Conservation (phyloP, 2,329 filamentous ascomycete genomes). For the Apiospora saccharicola region DNA sequence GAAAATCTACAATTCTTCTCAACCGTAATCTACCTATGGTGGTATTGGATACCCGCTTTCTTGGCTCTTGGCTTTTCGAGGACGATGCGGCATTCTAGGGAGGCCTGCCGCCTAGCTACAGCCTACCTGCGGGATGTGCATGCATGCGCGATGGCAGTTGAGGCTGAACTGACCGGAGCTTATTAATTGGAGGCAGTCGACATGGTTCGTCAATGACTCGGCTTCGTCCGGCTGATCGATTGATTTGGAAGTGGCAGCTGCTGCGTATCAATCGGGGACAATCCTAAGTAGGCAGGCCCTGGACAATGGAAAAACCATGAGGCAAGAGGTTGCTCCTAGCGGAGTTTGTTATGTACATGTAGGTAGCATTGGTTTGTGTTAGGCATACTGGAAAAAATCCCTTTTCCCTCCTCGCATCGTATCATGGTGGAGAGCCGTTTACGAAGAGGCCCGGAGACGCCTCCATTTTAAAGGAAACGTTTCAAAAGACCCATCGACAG, state of each 20-base stretch:
- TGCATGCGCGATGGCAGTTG: background rate
- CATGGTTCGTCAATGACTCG: slow-evolving; percentile 7
- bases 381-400: background rate
- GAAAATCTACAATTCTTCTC: background rate
- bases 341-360: no score
- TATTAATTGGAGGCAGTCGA: slow-evolving; percentile 13
- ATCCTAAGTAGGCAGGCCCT: no score
- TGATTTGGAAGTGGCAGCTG: background rate
- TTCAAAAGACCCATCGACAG: background rate
- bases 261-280: background rate
- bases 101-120: background rate
- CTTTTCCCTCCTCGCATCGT: background rate
- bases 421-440: background rate
- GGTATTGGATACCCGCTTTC: background rate
- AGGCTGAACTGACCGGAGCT: background rate
- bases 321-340: background rate
- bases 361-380: background rate
- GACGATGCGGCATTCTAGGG: background rate
- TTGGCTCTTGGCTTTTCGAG: slow-evolving; percentile 1
- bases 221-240: background rate
- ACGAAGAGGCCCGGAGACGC: background rate
- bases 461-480: background rate
- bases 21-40: background rate
- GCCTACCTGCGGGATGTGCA: background rate
- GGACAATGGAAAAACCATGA: background rate